Conservation (phyloP, 768 basidiomycete species). For the Tulasnella sp. region DNA sequence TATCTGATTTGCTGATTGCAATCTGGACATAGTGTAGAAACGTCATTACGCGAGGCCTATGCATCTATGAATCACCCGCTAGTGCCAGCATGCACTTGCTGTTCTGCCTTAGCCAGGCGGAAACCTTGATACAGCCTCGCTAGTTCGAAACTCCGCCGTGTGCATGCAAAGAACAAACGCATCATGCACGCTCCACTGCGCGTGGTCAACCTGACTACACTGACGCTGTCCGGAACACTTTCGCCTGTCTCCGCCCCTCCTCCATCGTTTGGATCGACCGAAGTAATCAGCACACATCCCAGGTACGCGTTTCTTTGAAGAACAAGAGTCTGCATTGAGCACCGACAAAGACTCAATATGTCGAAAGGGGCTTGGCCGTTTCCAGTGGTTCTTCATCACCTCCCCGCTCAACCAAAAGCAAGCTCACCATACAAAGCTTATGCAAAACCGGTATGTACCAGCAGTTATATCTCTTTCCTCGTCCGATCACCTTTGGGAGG, state of each 20-base stretch:
- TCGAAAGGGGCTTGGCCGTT: constrained; percentile 10
- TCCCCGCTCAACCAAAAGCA: constrained; percentile 11
- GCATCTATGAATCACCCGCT: constrained; percentile 2
- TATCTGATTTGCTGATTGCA: background rate
- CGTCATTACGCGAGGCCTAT: constrained; percentile 7
- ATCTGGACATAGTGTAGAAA: constrained; percentile 1
- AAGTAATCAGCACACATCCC: constrained; percentile 4
- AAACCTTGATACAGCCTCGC: constrained; percentile 9
- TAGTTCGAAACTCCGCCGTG: background rate
- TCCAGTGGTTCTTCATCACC: constrained; percentile 3
- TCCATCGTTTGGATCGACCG: constrained; percentile 5
- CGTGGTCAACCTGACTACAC: constrained; percentile 3
- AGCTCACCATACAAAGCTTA: constrained; percentile 7
- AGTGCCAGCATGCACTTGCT: background rate
- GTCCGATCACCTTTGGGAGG: constrained; percentile 9
- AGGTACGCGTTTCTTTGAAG: background rate
- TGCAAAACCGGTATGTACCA: background rate
- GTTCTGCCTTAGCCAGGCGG: background rate
- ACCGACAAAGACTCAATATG: constrained; percentile 13
- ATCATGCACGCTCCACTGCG: background rate
- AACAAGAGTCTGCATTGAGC: background rate
- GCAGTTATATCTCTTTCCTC: background rate
- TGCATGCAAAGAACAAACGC: background rate
- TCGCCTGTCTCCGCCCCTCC: constrained; percentile 14
- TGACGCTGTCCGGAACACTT: constrained; percentile 9